Percentiles rank a stretch among this genome's conserved stretches.
phyloP scores from a whole-genome alignment of 805 yeast species.

The Metschnikowia peoriensis region DNA sequence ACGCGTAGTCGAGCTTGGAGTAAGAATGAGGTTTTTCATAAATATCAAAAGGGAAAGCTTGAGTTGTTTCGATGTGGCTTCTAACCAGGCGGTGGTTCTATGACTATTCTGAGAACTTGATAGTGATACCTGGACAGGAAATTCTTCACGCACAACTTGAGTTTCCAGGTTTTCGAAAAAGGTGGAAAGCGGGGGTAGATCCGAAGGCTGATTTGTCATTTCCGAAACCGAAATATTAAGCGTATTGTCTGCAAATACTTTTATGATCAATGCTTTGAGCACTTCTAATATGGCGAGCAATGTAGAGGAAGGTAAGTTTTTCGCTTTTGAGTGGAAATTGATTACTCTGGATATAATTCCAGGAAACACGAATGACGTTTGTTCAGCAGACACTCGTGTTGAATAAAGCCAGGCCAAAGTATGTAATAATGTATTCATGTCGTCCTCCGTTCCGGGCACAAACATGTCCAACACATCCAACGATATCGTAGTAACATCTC shows the following conservation, averaged over 20 bases:
- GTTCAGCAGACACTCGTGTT: constrained; percentile 26
- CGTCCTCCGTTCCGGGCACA: constrained; percentile 1
- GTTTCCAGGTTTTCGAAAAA: constrained; percentile 1
- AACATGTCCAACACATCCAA: constrained; percentile 20
- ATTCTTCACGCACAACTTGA: background rate
- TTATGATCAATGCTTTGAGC: constrained; percentile 21
- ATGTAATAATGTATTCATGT: background rate
- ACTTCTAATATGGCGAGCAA: constrained; percentile 23
- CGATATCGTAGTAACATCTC: constrained; percentile 27
- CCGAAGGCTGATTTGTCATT: background rate
- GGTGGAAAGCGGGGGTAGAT: constrained; percentile 1
- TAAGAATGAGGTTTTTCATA: constrained; percentile 29
- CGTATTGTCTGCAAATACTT: constrained; percentile 31
- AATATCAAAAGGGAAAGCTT: constrained; percentile 32
- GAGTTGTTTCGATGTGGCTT: constrained; percentile 38
- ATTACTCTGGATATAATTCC: constrained; percentile 36
- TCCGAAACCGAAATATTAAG: constrained; percentile 12
- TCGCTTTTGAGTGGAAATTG: constrained; percentile 23
- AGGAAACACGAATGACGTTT: constrained; percentile 38
- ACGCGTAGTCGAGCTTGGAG: constrained; percentile 15
- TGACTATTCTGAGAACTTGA: constrained; percentile 5
- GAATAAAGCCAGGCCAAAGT: constrained; percentile 16
- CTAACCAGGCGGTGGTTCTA: constrained; percentile 31
- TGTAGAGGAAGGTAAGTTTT: constrained; percentile 24
- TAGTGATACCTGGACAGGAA: background rate